A percentile compares a stretch with the other conserved stretches of the same genome.
phyloP scores from a whole-genome alignment of 495 filamentous ascomycete genomes.

The Parmelia sp. region DNA sequence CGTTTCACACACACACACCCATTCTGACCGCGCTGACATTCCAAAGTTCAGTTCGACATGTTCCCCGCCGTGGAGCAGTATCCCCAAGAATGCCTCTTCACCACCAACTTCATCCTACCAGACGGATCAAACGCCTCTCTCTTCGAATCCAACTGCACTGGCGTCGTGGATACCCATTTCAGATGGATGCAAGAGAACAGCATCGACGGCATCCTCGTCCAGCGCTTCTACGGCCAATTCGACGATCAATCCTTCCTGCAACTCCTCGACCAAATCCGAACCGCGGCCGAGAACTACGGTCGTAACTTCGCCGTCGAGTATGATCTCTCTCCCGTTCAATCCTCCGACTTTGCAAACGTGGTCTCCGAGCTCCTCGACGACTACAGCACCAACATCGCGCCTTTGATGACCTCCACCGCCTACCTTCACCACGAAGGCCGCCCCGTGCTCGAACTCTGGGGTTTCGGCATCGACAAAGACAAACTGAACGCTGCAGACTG shows the following conservation, averaged over 20 bases:
- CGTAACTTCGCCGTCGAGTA: constrained; percentile 32
- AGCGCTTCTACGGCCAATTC: constrained; percentile 32
- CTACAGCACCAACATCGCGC: constrained; percentile 22
- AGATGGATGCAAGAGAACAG: constrained; percentile 31
- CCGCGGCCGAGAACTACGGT: constrained; percentile 31
- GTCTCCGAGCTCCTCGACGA: constrained; percentile 23
- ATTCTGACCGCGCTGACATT: background rate
- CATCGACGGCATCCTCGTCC: constrained; percentile 32
- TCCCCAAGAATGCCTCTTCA: constrained; percentile 31
- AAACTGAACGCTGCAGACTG: constrained; percentile 27
- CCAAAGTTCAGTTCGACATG: constrained; percentile 27
- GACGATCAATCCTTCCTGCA: constrained; percentile 25
- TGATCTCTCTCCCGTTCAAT: constrained; percentile 29
- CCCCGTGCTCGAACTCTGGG: constrained; percentile 32
- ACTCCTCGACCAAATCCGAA: constrained; percentile 26
- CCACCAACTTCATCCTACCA: constrained; percentile 28
- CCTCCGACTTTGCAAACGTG: constrained; percentile 13
- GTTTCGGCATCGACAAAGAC: constrained; percentile 27
- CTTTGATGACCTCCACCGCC: constrained; percentile 28
- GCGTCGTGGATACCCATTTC: constrained; percentile 32
- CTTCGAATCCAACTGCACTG: constrained; percentile 33
- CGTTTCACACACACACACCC: no score
- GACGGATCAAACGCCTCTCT: constrained; percentile 24
- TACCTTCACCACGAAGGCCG: constrained; percentile 33
- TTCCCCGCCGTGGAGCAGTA: constrained; percentile 31